Evolutionary conservation across 495 filamentous ascomycete genomes (phyloP).

Genomic region (Penicillium pulvis): DNA sequence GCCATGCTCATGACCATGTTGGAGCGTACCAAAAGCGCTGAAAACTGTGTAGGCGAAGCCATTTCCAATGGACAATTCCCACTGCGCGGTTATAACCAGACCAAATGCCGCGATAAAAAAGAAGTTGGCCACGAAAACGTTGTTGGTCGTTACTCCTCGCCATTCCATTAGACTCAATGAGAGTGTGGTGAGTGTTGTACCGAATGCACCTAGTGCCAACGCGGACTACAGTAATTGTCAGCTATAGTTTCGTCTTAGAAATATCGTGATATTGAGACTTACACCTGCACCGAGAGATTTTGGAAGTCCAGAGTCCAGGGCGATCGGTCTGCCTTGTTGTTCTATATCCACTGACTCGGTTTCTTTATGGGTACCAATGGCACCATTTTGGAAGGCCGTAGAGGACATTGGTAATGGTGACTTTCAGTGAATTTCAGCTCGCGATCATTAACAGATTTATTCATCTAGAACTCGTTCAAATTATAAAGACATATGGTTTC

Average conservation of each 20-base stretch:
- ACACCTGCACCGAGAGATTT: slow-evolving; percentile 31
- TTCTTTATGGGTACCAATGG: slow-evolving; percentile 10
- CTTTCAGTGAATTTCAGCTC: neutral
- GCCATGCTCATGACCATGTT: neutral
- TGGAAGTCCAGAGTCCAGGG: slow-evolving; percentile 6
- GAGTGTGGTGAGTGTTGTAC: slow-evolving; percentile 52
- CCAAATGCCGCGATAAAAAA: slow-evolving; percentile 52
- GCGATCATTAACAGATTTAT: neutral
- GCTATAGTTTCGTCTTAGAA: neutral
- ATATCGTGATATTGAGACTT: slow-evolving; percentile 9
- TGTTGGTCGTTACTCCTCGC: slow-evolving; percentile 45
- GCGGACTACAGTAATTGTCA: slow-evolving; percentile 36
- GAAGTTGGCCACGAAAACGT: slow-evolving; percentile 54
- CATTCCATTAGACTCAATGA: slow-evolving; percentile 53
- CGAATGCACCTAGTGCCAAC: slow-evolving; percentile 52
- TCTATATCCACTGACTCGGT: slow-evolving; percentile 21
- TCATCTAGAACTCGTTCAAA: neutral
- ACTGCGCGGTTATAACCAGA: slow-evolving; percentile 52
- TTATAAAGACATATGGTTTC: neutral
- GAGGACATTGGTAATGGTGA: slow-evolving; percentile 12
- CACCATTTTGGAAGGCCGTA: slow-evolving; percentile 7
- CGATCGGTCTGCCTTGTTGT: slow-evolving; percentile 12
- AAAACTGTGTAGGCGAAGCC: slow-evolving; percentile 54
- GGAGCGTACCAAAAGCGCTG: slow-evolving; percentile 41
- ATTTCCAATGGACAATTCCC: slow-evolving; percentile 52